Evolutionary conservation across 2,329 filamentous ascomycete genomes (phyloP).

Genomic region (Penicillium psychrosexuale): DNA sequence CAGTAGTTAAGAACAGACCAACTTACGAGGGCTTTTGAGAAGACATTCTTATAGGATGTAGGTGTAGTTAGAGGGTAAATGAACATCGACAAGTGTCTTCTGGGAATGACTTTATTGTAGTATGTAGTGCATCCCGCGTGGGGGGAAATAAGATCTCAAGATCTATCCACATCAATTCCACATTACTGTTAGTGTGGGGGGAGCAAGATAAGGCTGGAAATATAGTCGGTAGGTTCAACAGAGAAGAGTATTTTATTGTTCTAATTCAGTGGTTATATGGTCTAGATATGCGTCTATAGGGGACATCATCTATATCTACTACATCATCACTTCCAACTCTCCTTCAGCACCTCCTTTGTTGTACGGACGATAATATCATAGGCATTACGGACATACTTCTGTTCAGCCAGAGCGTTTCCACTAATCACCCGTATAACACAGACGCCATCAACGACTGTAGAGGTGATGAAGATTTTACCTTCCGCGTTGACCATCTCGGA

Average conservation of each 20-base stretch:
- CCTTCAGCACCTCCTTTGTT: constrained; percentile 53
- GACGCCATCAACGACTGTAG: constrained; percentile 66
- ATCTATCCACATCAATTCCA: background rate
- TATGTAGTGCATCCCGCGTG: constrained; percentile 1
- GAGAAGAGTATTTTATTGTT: background rate
- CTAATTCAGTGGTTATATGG: background rate
- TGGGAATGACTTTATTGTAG: background rate
- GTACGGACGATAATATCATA: constrained; percentile 70
- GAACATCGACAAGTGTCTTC: background rate
- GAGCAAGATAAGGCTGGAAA: background rate
- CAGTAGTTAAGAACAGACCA: background rate
- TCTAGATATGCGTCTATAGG: background rate
- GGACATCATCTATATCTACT: background rate
- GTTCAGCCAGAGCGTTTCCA: constrained; percentile 65
- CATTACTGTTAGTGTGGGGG: constrained; percentile 2
- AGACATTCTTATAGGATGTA: background rate
- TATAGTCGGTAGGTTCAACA: too few relatives aligned
- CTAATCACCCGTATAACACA: constrained; percentile 82
- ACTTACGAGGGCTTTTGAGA: constrained; percentile 6
- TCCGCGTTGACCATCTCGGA: constrained; percentile 70
- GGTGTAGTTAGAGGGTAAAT: background rate
- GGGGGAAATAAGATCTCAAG: background rate
- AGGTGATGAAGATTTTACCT: constrained; percentile 80
- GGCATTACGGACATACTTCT: constrained; percentile 67
- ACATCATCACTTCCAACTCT: background rate